Conservation (phyloP, 306 rosid genomes). For the Vigna mungo region DNA sequence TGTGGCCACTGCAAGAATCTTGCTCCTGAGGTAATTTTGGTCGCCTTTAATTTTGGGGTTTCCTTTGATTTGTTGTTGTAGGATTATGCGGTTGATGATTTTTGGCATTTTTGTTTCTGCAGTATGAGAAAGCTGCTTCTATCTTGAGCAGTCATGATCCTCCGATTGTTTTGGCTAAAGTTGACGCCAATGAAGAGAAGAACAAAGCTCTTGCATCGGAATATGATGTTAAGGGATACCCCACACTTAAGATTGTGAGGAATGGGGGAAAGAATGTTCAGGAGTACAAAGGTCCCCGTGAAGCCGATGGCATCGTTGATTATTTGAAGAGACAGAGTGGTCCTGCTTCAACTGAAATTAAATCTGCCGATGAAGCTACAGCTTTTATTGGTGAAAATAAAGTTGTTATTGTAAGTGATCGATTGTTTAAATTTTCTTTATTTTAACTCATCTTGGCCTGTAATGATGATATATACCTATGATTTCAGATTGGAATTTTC, state of each 20-base stretch:
- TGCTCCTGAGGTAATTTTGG: constrained; percentile 81
- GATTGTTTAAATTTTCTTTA: constrained; percentile 6
- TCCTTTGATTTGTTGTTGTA: neutral
- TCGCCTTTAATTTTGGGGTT: constrained; percentile 11
- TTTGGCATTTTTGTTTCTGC: constrained; percentile 23
- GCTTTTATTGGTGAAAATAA: constrained; percentile 63
- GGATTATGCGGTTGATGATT: constrained; percentile 31
- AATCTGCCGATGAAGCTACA: constrained; percentile 70
- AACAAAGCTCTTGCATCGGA: constrained; percentile 67
- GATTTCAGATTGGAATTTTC: constrained; percentile 82
- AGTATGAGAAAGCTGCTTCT: constrained; percentile 92
- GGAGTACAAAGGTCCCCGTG: constrained; percentile 94
- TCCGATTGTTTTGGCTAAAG: constrained; percentile 76
- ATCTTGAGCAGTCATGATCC: constrained; percentile 77
- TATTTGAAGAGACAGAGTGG: constrained; percentile 89
- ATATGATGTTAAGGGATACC: constrained; percentile 73
- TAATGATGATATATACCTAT: neutral
- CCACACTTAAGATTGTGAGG: constrained; percentile 86
- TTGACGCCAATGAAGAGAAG: constrained; percentile 75
- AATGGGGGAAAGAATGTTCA: constrained; percentile 79
- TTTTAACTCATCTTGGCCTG: neutral
- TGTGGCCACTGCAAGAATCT: constrained; percentile 98
- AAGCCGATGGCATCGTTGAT: constrained; percentile 83
- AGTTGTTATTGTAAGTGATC: constrained; percentile 70
- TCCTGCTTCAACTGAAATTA: constrained; percentile 79